These are phyloP conservation scores for Ceriops zippeliana DNA, from an alignment of 345 rosid genomes.

Conservation along the genomic window DNA sequence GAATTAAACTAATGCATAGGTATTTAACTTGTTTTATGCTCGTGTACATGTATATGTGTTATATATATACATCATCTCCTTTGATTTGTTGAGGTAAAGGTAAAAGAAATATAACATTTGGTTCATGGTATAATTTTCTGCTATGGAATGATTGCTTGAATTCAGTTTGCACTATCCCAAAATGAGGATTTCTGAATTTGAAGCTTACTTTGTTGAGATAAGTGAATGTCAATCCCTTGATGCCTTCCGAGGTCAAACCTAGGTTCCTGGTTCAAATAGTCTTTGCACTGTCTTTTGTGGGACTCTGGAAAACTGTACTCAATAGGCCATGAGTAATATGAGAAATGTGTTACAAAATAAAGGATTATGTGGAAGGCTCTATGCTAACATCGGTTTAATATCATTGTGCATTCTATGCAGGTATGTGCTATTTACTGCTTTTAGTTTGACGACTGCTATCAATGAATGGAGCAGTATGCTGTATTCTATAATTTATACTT, in stretches of 20 bases:
- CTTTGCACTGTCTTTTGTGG: neutral
- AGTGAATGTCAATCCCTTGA: neutral
- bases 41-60: neutral
- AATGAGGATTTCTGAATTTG: neutral
- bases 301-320: neutral
- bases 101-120: neutral
- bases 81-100: neutral
- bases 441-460: slow-evolving; percentile 85
- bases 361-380: neutral
- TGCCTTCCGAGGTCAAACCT: neutral
- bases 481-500: slow-evolving; percentile 78
- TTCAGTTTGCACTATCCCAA: neutral
- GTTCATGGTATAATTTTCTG: neutral
- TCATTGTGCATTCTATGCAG: slow-evolving; percentile 32
- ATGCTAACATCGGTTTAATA: neutral
- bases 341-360: neutral
- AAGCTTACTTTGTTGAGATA: neutral
- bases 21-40: neutral
- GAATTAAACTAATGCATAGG: no score
- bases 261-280: neutral
- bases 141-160: neutral
- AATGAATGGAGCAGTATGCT: slow-evolving; percentile 95
- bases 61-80: neutral
- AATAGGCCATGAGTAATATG: neutral
- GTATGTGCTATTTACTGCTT: slow-evolving; percentile 79